Evolutionary conservation across 2,329 filamentous ascomycete species (phyloP), one percentile per base, ranked within the genome.

Genomic region (Thermomyces lanuginosus): DNA sequence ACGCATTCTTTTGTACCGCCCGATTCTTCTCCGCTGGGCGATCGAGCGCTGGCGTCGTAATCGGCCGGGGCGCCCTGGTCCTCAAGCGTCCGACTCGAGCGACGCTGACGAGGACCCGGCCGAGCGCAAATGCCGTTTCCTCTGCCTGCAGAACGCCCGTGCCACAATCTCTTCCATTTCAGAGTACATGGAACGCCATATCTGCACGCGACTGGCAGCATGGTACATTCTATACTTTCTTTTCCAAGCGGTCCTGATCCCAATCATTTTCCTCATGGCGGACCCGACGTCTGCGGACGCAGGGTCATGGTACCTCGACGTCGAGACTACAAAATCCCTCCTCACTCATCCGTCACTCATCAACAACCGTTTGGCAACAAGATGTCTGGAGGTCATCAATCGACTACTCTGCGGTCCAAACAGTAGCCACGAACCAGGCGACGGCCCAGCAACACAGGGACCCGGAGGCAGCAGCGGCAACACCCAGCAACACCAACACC

Each of bases 211-310:
- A 31, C 37, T 60, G 17, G 50, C 50, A 9, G 51, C 48, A 23
- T 58, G 55, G 55, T 59, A 60, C 33, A 54, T 56, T 40, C 42
- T 60, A 45, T 53, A 45, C 20, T 59, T 59, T 35, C 46, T 60
- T 20, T 60, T 60, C 41, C 56, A 60, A 40, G 56, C 56, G 8
- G 53, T 48, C 12, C 36, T 59, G 2, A 56, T 59, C 23, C 55
- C 55, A 3, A 48, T 56, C 16, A 51, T 60, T 24, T 51, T 53
- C 29, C 41, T 60, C 16, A 54, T 55, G 45, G 57, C 51, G 4
- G 53, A 55, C 22, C 51, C 54, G 1, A 46, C 48, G 9, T 51
- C 44, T 24, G 38, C 47, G 2, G 48, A 53, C 27, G 47, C 45
- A 26, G 37, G 46, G 7, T 43, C 41, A 26, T 53, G 50, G 50